Conservation (phyloP, 352 stramenopile genomes). For the Pythium rishiriense region DNA sequence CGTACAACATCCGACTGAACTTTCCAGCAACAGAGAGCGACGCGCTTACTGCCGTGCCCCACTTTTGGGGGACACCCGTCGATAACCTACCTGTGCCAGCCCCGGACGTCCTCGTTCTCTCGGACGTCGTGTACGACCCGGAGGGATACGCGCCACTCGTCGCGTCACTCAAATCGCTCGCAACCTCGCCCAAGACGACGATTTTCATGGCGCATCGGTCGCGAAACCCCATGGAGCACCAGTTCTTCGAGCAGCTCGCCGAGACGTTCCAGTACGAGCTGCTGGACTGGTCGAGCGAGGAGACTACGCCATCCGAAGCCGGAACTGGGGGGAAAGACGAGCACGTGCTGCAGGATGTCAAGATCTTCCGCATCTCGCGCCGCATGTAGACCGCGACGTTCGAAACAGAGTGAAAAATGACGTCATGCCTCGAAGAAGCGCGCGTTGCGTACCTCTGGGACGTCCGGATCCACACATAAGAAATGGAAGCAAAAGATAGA, state of each 20-base stretch:
- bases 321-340: slow-evolving; percentile 21
- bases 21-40: slow-evolving; percentile 22
- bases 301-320: slow-evolving; percentile 1
- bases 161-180: slow-evolving; percentile 48
- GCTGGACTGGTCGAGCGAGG: slow-evolving; percentile 42
- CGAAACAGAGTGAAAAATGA: background rate
- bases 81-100: slow-evolving; percentile 32
- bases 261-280: slow-evolving; percentile 44
- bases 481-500: background rate
- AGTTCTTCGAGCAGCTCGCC: slow-evolving; percentile 73
- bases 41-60: slow-evolving; percentile 30
- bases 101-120: slow-evolving; percentile 72
- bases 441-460: too few relatives aligned
- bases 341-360: slow-evolving; percentile 58
- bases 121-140: slow-evolving; percentile 82
- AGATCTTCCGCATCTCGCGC: slow-evolving; percentile 60
- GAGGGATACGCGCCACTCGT: slow-evolving; percentile 71
- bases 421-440: background rate
- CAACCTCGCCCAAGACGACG: slow-evolving; percentile 34
- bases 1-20: slow-evolving; percentile 81
- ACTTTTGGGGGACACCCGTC: slow-evolving; percentile 59
- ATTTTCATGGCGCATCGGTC: slow-evolving; percentile 81
- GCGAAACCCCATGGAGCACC: slow-evolving; percentile 76
- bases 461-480: too few relatives aligned
- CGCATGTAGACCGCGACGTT: background rate